Percentiles rank a stretch among this genome's conserved stretches.
phyloP scores from a whole-genome alignment of 225 moss, liverwort and hornwort genomes.

The Thuidium tamariscinum region DNA sequence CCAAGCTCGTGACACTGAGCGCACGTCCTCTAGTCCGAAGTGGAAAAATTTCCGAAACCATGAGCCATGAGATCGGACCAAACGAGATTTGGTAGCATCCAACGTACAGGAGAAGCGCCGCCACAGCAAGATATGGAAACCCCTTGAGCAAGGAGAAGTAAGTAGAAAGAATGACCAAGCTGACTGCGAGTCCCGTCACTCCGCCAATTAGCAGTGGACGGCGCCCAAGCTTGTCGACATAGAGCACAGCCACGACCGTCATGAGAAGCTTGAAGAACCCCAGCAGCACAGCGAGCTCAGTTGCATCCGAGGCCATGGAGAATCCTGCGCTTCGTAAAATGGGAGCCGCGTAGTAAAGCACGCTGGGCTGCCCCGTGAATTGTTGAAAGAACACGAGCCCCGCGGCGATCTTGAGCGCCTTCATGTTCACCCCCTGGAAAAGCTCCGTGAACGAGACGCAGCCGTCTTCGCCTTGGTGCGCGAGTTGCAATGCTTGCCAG shows the following conservation, averaged over 20 bases:
- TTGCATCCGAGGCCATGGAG: conserved; percentile 69
- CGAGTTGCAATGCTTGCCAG: conserved; percentile 34
- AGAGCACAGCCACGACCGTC: conserved; percentile 63
- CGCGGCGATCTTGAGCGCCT: conserved; percentile 58
- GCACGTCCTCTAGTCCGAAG: conserved; percentile 68
- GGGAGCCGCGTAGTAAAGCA: conserved; percentile 86
- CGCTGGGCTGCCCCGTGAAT: conserved; percentile 83
- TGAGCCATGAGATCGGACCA: conserved; percentile 91
- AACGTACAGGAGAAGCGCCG: conserved; percentile 66
- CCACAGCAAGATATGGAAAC: conserved; percentile 55
- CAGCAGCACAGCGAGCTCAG: conserved; percentile 54
- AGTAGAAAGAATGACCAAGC: conserved; percentile 42
- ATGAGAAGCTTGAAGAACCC: conserved; percentile 70
- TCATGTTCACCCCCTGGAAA: conserved; percentile 70
- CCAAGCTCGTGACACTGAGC: conserved; percentile 57
- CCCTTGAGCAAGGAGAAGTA: conserved; percentile 66
- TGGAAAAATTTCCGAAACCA: conserved; percentile 92
- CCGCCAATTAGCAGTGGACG: conserved; percentile 75
- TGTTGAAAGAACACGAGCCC: conserved; percentile 90
- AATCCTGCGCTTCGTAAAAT: conserved; percentile 87
- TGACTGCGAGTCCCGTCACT: conserved; percentile 48
- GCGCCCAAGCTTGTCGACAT: conserved; percentile 74
- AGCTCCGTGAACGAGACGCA: conserved; percentile 47
- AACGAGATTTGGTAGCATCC: conserved; percentile 89
- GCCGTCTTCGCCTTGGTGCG: conserved; percentile 25